phyloP scores from a whole-genome alignment of 495 filamentous ascomycete species.

The Opeltia flavorubescens region DNA sequence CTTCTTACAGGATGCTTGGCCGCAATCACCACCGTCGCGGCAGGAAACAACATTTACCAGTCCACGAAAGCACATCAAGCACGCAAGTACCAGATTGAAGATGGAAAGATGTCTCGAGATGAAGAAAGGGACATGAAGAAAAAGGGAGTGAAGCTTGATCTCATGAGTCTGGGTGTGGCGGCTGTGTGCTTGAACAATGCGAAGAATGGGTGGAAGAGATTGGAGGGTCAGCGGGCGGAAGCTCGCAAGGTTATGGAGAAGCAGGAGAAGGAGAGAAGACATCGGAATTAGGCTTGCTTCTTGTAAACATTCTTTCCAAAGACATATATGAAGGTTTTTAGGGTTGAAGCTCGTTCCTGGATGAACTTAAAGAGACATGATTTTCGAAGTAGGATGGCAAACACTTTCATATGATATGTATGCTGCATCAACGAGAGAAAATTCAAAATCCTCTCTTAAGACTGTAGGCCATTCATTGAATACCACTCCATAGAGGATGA shows the following conservation, averaged over 20 bases:
- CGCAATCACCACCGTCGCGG: constrained; percentile 10
- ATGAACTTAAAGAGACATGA: too few species aligned
- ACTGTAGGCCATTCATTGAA: too few species aligned
- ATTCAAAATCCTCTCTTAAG: too few species aligned
- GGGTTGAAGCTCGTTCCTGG: too few species aligned
- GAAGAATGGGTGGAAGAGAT: constrained; percentile 12
- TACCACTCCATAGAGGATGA: too few species aligned
- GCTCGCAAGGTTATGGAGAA: background rate
- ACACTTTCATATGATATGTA: too few species aligned
- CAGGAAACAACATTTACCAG: constrained; percentile 14
- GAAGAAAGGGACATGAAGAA: constrained; percentile 5
- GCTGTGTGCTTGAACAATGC: constrained; percentile 12
- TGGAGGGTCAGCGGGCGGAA: background rate
- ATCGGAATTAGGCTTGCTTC: background rate
- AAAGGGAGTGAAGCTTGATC: constrained; percentile 8
- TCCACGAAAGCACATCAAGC: constrained; percentile 11
- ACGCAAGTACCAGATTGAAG: constrained; percentile 2
- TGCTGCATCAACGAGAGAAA: too few species aligned
- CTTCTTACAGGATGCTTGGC: constrained; percentile 11
- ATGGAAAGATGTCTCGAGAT: constrained; percentile 2
- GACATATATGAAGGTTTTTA: too few species aligned
- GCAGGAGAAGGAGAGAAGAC: background rate
- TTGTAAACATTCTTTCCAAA: background rate
- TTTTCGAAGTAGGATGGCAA: too few species aligned
- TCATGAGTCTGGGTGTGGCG: constrained; percentile 10